Percentiles rank a stretch among this genome's conserved stretches.
These are phyloP conservation scores for Heteromeles arbutifolia DNA, from an alignment of 306 rosid genomes.

Conservation along the genomic window DNA sequence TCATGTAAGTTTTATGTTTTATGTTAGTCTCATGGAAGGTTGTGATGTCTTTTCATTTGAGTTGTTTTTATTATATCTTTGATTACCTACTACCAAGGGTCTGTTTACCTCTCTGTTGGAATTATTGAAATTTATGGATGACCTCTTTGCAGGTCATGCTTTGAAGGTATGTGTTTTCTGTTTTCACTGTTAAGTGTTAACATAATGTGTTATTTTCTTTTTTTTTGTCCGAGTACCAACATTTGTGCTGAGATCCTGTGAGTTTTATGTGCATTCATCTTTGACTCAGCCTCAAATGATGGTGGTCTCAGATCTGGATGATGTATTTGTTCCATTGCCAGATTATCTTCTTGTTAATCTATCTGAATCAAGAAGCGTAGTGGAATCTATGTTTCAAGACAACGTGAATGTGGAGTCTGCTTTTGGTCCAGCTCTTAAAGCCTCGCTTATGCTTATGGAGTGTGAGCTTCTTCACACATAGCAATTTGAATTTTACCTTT, in stretches of 20 bases:
- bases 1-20: too few relatives aligned
- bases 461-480: slow-evolving; percentile 12
- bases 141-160: slow-evolving; percentile 65
- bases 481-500: slow-evolving; percentile 8
- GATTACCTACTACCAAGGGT: neutral
- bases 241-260: slow-evolving; percentile 21
- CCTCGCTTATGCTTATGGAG: slow-evolving; percentile 92
- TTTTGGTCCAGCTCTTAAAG: slow-evolving; percentile 94
- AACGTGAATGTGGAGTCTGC: slow-evolving; percentile 90
- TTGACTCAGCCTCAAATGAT: slow-evolving; percentile 97
- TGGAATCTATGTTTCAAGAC: slow-evolving; percentile 91
- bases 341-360: slow-evolving; percentile 97
- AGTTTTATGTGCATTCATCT: slow-evolving; percentile 61
- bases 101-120: slow-evolving; percentile 2
- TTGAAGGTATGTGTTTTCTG: slow-evolving; percentile 64
- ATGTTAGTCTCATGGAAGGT: neutral
- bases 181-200: slow-evolving; percentile 3
- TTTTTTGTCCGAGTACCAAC: neutral
- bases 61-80: neutral
- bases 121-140: slow-evolving; percentile 11
- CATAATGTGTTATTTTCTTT: neutral
- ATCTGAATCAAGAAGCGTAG: slow-evolving; percentile 93
- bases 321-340: slow-evolving; percentile 93
- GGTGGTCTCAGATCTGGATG: slow-evolving; percentile 98
- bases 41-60: neutral